Evolutionary conservation across 345 rosid genomes (phyloP), one percentile per base, ranked within the genome.

Genomic region (Brassica carinata): DNA sequence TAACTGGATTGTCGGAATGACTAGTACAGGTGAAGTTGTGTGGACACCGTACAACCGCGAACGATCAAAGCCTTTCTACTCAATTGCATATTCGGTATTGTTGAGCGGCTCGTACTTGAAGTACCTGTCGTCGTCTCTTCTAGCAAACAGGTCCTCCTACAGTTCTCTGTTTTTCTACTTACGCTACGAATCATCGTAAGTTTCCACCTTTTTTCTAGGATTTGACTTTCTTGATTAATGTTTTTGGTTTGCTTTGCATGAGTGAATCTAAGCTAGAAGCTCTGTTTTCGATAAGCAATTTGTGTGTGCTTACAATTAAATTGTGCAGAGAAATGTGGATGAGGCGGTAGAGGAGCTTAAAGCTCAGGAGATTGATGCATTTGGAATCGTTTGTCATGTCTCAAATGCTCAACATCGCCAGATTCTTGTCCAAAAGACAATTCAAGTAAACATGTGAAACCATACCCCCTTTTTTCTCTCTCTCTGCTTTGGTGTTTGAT

Each of bases 371-470:
- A 88, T 93, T 74, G 85, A 90, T 74, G 97, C 66, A 23, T 62
- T 86, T 76, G 99, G 98, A 74, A 82, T 96, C 71, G 94, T 93
- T 69, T 96, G 94, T 62, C 99, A 93, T 74, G 98, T 96, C 2
- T 90, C 97, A 26, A 87, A 90, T 75, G 82, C 84, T 5, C 87
- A 88, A 27, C 99, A 96, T 7, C 93, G 98, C 80, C 90, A 85
- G 80, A 82, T 82, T 85, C 97, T 93, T 26, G 83, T 90, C 8
- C 81, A 83, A 27, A 83, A 85, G 65, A 90, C 98, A 18, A 75
- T 93, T 78, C 85, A 93, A 91, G 99, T 92, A 68, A 82, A 5
- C 26, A 7, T 53, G 29, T 27, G 0, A 61, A 26, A 9, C 10
- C 8, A 5, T 5, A 7, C 27, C 27, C 3, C 8, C 8, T 13